A percentile compares a stretch with the other conserved stretches of the same genome.
Conservation (phyloP, 2,329 filamentous ascomycete genomes). For the Botryotinia calthae region DNA sequence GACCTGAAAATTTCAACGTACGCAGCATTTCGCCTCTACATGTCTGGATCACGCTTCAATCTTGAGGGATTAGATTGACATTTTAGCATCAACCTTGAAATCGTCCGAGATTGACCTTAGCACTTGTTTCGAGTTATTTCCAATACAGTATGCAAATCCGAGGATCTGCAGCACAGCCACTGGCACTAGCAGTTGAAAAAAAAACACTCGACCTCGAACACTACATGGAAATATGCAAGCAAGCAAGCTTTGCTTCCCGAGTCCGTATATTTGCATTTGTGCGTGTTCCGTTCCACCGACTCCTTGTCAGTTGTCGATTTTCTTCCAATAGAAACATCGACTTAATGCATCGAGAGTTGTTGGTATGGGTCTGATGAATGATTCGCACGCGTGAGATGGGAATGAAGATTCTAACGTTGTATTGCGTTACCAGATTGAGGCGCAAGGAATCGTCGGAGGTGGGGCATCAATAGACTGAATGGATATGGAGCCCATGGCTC, state of each 20-base stretch:
- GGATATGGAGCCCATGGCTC: not conserved
- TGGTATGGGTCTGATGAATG: not conserved
- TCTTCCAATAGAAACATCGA: not conserved
- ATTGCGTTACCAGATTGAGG: slow-evolving; percentile 8
- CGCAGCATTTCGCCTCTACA: not conserved
- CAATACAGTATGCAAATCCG: not conserved
- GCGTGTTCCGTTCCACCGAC: not conserved
- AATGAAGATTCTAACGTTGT: slow-evolving; percentile 5
- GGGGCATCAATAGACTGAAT: slow-evolving; percentile 2
- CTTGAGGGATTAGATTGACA: not conserved
- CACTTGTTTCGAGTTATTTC: not conserved
- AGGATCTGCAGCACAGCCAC: slow-evolving; percentile 19
- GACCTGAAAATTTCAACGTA: not conserved
- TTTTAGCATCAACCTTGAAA: not conserved
- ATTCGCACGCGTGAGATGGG: not conserved
- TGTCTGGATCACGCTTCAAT: not conserved
- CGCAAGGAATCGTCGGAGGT: slow-evolving; percentile 7
- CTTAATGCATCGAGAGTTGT: not conserved
- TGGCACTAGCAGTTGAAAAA: slow-evolving; percentile 12
- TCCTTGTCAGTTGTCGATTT: not conserved
- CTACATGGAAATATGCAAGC: not conserved
- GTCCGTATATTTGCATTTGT: slow-evolving; percentile 9
- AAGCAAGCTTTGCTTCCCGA: slow-evolving; percentile 16
- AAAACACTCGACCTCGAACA: not conserved
- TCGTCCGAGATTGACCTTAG: not conserved